phyloP scores from a whole-genome alignment of 495 filamentous ascomycete species.

The Sphaerosporella brunnea region DNA sequence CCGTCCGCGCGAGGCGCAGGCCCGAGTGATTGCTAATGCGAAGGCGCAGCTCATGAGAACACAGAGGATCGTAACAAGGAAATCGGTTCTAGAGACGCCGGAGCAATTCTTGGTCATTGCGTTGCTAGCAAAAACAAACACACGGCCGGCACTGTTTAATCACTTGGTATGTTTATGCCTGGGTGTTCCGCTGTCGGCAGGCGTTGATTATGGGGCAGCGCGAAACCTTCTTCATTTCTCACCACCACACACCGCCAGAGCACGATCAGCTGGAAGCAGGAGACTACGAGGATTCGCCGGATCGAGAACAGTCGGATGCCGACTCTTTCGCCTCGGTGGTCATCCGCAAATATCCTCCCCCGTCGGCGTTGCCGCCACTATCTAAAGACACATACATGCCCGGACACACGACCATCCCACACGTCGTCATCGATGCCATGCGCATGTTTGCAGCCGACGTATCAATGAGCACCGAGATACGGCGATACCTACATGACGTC shows the following conservation, averaged over 20 bases:
- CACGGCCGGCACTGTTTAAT: slow-evolving; percentile 17
- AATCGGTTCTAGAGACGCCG: slow-evolving; percentile 52
- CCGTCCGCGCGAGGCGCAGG: too few relatives aligned
- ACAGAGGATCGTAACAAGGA: slow-evolving; percentile 55
- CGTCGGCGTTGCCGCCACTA: neutral
- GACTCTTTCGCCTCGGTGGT: slow-evolving; percentile 27
- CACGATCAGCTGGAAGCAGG: slow-evolving; percentile 12
- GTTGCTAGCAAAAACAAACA: slow-evolving; percentile 36
- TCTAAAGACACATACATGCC: neutral
- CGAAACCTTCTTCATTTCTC: slow-evolving; percentile 53
- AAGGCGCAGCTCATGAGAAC: slow-evolving; percentile 52
- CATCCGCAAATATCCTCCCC: slow-evolving; percentile 25
- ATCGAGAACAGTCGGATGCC: neutral
- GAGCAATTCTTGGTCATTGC: slow-evolving; percentile 67
- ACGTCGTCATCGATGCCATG: slow-evolving; percentile 10
- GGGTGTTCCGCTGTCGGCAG: neutral
- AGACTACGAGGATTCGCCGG: slow-evolving; percentile 10
- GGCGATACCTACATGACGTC: slow-evolving; percentile 69
- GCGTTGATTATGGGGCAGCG: neutral
- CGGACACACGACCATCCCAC: neutral
- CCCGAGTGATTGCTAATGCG: neutral
- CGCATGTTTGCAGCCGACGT: slow-evolving; percentile 18
- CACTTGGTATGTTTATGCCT: neutral
- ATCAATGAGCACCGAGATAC: slow-evolving; percentile 42
- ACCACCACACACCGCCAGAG: slow-evolving; percentile 49